Evolutionary conservation across 306 rosid genomes (phyloP), one percentile per base, ranked within the genome.

Genomic region (Arachis hypogaea): DNA sequence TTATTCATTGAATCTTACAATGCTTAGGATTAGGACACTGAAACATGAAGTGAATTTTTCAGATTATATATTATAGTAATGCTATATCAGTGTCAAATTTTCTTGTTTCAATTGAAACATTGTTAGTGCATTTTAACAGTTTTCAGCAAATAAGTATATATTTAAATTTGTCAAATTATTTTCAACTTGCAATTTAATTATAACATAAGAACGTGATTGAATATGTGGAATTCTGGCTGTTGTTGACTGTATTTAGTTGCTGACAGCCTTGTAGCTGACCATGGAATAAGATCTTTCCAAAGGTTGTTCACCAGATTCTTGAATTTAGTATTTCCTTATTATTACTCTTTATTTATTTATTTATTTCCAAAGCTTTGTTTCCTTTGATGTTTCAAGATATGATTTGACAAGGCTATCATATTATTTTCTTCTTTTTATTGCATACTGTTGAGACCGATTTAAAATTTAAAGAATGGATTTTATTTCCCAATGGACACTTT

Each of bases 221-320:
- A 22, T 22, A 63, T 61, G 47, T 68, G 18, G 33, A 69, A 56
- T 55, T n/a, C 51, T 36, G 41, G 54, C 42, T 22, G 56, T 58
- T 80, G 56, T 40, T 38, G 55, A 69, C 47, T 46, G 76, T 77
- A 69, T 62, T 30, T 71, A 71, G 68, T 63, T 78, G 63, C 58
- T n/a, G 30, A n/a, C 8, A 14, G 29, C 59, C 55, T 67, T 79
- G 61, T 71, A 69, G 75, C 49, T 66, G 61, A 69, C 45, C 30
- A 60, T 57, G 60, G 56, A 69, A 61, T 64, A 11, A 62, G 44
- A 43, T 44, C 59, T 77, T 69, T 77, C 66, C 10, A 62, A 52
- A 54, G 66, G 66, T 77, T 77, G 81, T 54, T 77, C 56, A 69
- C 71, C 66, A 50, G 42, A 69, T 49, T 28, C 76, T 61, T 56